Conservation (phyloP, 1,284 basidiomycete genomes). For the Fomitopsis palustris region DNA sequence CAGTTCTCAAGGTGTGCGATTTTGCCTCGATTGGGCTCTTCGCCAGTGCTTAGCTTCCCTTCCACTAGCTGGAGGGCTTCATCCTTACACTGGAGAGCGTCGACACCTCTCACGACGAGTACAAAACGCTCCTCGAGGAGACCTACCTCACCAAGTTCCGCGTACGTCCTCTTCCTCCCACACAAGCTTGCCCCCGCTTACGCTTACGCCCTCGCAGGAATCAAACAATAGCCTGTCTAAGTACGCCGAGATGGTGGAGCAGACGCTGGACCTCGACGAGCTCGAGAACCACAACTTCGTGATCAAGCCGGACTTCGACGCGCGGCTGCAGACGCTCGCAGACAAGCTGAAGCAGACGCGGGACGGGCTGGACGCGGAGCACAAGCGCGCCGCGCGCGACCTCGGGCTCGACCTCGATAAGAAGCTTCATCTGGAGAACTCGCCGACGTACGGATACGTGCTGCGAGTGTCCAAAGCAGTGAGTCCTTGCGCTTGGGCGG, state of each 20-base stretch:
- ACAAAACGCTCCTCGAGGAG: slow-evolving; percentile 60
- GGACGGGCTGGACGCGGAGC: slow-evolving; percentile 85
- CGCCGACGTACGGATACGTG: slow-evolving; percentile 88
- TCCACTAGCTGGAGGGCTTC: slow-evolving; percentile 69
- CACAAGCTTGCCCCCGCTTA: neutral
- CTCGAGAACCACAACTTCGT: slow-evolving; percentile 85
- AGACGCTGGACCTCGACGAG: slow-evolving; percentile 90
- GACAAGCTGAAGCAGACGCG: slow-evolving; percentile 62
- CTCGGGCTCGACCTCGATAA: slow-evolving; percentile 89
- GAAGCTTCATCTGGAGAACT: slow-evolving; percentile 96
- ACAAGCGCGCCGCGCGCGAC: slow-evolving; percentile 68
- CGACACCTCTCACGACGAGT: slow-evolving; percentile 44
- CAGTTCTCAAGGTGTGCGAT: slow-evolving; percentile 55
- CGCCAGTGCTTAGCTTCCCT: neutral
- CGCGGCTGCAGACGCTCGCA: slow-evolving; percentile 68
- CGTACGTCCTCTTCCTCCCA: slow-evolving; percentile 34
- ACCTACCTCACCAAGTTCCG: slow-evolving; percentile 61
- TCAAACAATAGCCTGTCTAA: slow-evolving; percentile 64
- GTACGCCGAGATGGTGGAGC: slow-evolving; percentile 93
- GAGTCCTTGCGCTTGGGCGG: slow-evolving; percentile 19
- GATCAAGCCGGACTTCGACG: slow-evolving; percentile 91
- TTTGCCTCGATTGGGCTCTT: neutral
- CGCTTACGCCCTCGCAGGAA: slow-evolving; percentile 43
- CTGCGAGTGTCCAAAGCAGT: slow-evolving; percentile 92
- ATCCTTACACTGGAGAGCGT: slow-evolving; percentile 58